Conservation (phyloP, 1,284 basidiomycete species). For the Irpex sp. region DNA sequence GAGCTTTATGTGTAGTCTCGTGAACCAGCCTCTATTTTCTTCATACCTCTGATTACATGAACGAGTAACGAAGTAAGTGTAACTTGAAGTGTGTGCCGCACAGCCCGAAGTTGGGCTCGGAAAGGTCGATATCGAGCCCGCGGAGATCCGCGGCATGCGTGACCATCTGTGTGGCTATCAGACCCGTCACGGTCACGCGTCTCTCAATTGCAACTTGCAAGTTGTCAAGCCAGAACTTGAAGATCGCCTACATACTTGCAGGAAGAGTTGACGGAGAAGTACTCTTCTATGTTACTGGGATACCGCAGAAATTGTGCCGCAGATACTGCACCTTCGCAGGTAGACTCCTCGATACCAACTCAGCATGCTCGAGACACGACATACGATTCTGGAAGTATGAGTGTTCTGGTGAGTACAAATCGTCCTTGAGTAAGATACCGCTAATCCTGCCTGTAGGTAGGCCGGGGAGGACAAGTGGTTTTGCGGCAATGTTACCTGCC, state of each 20-base stretch:
- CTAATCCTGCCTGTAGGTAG: constrained; percentile 41
- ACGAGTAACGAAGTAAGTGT: too few relatives aligned
- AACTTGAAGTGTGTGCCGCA: too few relatives aligned
- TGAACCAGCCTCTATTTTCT: too few relatives aligned
- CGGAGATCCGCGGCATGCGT: too few relatives aligned
- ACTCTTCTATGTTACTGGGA: constrained; percentile 78
- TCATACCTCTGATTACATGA: too few relatives aligned
- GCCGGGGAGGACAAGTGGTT: constrained; percentile 87
- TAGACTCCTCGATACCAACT: constrained; percentile 58
- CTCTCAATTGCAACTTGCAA: too few relatives aligned
- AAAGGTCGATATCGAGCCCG: too few relatives aligned
- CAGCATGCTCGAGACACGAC: constrained; percentile 51
- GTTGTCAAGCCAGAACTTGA: too few relatives aligned
- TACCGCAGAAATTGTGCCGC: constrained; percentile 92
- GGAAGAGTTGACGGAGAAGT: constrained; percentile 81
- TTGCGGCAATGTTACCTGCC: constrained; percentile 74
- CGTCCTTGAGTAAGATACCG: neutral
- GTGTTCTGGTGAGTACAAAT: constrained; percentile 55
- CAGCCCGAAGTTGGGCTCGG: too few relatives aligned
- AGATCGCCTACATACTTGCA: constrained; percentile 76
- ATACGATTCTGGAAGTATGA: constrained; percentile 60
- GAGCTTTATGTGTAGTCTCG: too few relatives aligned
- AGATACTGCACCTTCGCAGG: constrained; percentile 77
- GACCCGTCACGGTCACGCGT: too few relatives aligned
- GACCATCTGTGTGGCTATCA: too few relatives aligned